These are phyloP conservation scores for Chytriomyces sp. DNA, from an alignment of 192 early-diverging fungal genomes.

Conservation along the genomic window DNA sequence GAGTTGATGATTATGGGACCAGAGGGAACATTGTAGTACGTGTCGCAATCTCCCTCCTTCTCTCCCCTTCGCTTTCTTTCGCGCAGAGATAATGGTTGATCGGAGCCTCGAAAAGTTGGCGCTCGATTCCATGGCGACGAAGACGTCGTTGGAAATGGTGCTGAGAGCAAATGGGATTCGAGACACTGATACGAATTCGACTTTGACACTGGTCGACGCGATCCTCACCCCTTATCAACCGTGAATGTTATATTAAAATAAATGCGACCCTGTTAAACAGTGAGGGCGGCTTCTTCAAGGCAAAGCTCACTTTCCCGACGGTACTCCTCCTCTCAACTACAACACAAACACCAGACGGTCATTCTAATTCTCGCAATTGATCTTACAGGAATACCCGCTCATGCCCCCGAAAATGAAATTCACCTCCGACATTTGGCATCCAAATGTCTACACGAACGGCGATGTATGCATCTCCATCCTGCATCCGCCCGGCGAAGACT, in stretches of 20 bases:
- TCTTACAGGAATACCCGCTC: conserved; percentile 69
- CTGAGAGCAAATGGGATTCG: not conserved
- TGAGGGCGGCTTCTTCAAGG: conserved; percentile 95
- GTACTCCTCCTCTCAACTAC: not conserved
- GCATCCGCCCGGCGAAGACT: conserved; percentile 81
- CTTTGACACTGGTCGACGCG: not conserved
- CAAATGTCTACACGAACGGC: conserved; percentile 87
- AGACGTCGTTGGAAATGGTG: not conserved
- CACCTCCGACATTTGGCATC: conserved; percentile 84
- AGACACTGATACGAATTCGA: not conserved
- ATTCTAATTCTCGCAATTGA: too few relatives aligned
- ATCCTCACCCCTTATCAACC: not conserved
- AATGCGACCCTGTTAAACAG: too few relatives aligned
- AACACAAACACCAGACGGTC: too few relatives aligned
- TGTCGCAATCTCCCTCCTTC: too few relatives aligned
- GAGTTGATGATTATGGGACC: conserved; percentile 91
- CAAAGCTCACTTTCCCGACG: conserved; percentile 38
- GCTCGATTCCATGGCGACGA: too few relatives aligned
- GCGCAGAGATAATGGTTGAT: too few relatives aligned
- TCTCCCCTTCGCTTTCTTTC: not conserved
- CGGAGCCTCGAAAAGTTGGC: too few relatives aligned
- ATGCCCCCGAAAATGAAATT: conserved; percentile 91
- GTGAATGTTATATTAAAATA: not conserved
- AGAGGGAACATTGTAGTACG: conserved; percentile 82
- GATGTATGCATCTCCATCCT: conserved; percentile 97